Evolutionary conservation across 179 eudicot species (phyloP).

Genomic region (Silene vulgaris): DNA sequence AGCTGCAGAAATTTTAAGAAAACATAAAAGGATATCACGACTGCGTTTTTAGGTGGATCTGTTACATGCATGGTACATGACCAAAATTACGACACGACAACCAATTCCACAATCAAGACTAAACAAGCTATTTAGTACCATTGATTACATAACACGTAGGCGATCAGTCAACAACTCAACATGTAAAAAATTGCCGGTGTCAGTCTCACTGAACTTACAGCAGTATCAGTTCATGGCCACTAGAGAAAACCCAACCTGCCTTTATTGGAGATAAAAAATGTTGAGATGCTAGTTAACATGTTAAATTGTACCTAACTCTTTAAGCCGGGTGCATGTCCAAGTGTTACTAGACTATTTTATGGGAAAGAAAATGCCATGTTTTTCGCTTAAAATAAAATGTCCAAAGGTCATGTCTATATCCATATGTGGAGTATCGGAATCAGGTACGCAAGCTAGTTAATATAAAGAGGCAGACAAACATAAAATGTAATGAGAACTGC

Average conservation of each 20-base stretch:
- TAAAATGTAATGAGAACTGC: neutral
- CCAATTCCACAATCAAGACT: too few species aligned
- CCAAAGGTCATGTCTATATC: neutral
- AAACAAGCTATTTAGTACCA: too few species aligned
- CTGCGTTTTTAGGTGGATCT: too few species aligned
- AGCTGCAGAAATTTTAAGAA: constrained; percentile 31
- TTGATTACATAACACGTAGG: neutral
- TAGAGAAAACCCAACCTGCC: neutral
- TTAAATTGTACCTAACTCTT: too few species aligned
- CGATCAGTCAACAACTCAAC: neutral
- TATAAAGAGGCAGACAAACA: neutral
- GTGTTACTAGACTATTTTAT: neutral
- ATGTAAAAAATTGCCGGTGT: neutral
- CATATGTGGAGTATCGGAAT: neutral
- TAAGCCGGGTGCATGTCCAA: neutral
- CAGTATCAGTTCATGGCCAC: neutral
- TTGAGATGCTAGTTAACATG: neutral
- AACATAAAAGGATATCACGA: neutral
- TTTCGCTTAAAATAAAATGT: neutral
- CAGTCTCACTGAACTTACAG: neutral
- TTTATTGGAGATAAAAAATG: neutral
- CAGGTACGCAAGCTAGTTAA: neutral
- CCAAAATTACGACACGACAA: too few species aligned
- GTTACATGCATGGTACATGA: too few species aligned
- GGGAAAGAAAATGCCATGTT: neutral